Conservation (phyloP, 169 alveolate species). For the Perkinsus olseni region DNA sequence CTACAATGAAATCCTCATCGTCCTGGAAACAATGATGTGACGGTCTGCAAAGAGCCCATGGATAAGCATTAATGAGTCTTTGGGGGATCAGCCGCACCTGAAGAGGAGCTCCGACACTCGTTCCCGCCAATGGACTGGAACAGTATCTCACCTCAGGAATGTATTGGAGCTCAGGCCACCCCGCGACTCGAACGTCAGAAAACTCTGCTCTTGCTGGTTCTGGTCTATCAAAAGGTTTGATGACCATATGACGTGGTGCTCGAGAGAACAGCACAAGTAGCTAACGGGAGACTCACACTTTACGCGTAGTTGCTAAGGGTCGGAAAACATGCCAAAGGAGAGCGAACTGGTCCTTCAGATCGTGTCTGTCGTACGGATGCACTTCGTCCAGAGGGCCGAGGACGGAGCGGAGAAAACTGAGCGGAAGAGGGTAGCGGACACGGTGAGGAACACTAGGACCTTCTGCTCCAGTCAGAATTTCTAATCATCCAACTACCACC, state of each 20-base stretch:
- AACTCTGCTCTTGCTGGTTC: not conserved
- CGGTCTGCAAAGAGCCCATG: constrained; percentile 8
- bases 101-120: not conserved
- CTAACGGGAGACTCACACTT: no score
- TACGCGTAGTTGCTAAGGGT: not conserved
- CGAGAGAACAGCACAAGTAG: no score
- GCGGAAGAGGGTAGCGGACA: not conserved
- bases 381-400: not conserved
- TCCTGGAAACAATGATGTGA: constrained; percentile 4
- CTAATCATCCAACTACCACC: constrained; percentile 5
- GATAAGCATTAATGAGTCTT: not conserved
- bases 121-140: no score
- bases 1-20: not conserved
- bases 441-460: not conserved
- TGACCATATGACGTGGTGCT: not conserved
- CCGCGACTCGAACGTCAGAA: not conserved
- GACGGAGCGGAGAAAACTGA: not conserved
- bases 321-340: constrained; percentile 5
- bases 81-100: constrained; percentile 6
- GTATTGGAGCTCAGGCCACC: not conserved
- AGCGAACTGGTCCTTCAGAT: not conserved
- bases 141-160: not conserved
- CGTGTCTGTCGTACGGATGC: not conserved
- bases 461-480: not conserved
- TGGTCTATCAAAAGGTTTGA: not conserved